Conservation (phyloP, 305 asterid species). For the Rubia balearica region DNA sequence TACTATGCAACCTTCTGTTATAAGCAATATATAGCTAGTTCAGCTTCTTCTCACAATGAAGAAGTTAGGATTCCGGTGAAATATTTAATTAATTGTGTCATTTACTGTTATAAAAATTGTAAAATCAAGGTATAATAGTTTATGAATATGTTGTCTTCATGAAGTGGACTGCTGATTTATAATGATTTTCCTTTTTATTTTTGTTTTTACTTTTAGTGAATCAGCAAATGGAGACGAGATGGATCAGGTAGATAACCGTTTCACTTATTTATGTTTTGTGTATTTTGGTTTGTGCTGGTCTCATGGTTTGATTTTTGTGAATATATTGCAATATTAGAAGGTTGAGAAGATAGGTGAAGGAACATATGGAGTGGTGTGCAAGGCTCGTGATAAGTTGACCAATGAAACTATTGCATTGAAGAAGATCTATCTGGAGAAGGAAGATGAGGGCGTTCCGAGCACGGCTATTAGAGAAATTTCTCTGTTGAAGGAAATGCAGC, state of each 20-base stretch:
- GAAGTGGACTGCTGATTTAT: neutral
- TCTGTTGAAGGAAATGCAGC: slow-evolving; percentile 97
- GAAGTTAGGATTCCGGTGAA: neutral
- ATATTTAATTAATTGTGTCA: neutral
- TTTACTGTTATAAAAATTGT: neutral
- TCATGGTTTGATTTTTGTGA: slow-evolving; percentile 18
- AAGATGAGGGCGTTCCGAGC: slow-evolving; percentile 98
- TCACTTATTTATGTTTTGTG: slow-evolving; percentile 1
- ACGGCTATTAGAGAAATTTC: slow-evolving; percentile 96
- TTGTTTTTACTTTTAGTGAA: slow-evolving; percentile 3
- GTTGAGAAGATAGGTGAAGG: slow-evolving; percentile 99
- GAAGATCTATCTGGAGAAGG: slow-evolving; percentile 96
- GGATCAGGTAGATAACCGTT: slow-evolving; percentile 51
- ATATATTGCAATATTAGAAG: slow-evolving; percentile 62
- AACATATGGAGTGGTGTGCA: slow-evolving; percentile 95
- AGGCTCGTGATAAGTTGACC: slow-evolving; percentile 87
- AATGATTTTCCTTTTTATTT: neutral
- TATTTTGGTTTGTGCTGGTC: slow-evolving; percentile 4
- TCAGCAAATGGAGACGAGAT: slow-evolving; percentile 26
- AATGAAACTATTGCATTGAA: slow-evolving; percentile 93
- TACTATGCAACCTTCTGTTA: no score
- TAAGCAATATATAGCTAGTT: no score
- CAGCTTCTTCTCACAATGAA: no score
- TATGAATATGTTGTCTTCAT: neutral
- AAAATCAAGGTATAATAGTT: neutral